These are phyloP conservation scores for Candida taoyuanica DNA, from an alignment of 805 yeast species.

Conservation along the genomic window DNA sequence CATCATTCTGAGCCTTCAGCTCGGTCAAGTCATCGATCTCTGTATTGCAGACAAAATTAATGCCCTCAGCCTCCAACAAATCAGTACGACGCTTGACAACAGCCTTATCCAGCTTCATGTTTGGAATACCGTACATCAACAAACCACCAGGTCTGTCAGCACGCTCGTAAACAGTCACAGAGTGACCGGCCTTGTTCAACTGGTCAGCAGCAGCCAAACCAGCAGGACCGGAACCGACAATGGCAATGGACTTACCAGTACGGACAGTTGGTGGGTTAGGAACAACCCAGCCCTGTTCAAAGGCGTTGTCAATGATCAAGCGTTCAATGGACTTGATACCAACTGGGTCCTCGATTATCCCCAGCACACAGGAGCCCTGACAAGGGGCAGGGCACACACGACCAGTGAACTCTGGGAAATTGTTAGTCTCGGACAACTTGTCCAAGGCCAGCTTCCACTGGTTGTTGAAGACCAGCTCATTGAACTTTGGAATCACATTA, in stretches of 20 bases:
- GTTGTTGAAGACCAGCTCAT: slow-evolving; percentile 90
- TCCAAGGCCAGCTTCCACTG: slow-evolving; percentile 93
- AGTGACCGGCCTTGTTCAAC: slow-evolving; percentile 92
- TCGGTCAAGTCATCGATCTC: slow-evolving; percentile 82
- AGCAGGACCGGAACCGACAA: slow-evolving; percentile 96
- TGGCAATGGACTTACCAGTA: slow-evolving; percentile 80
- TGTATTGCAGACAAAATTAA: slow-evolving; percentile 68
- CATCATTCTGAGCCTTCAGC: slow-evolving; percentile 62
- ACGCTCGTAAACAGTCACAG: slow-evolving; percentile 88
- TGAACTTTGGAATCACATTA: slow-evolving; percentile 96
- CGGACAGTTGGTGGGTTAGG: slow-evolving; percentile 76
- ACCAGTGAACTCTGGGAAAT: slow-evolving; percentile 98
- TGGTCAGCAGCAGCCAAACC: slow-evolving; percentile 98
- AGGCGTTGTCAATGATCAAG: slow-evolving; percentile 94
- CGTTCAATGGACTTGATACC: slow-evolving; percentile 95
- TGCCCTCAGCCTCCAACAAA: slow-evolving; percentile 85
- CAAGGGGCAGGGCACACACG: slow-evolving; percentile 99
- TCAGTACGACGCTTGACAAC: slow-evolving; percentile 92
- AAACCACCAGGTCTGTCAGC: slow-evolving; percentile 95
- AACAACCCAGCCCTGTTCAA: slow-evolving; percentile 93
- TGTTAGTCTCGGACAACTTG: slow-evolving; percentile 89
- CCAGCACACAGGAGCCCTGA: slow-evolving; percentile 94
- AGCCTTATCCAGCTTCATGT: slow-evolving; percentile 93
- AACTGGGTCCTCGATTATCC: slow-evolving; percentile 91
- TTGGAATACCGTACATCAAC: slow-evolving; percentile 98